Evolutionary conservation across 2,329 filamentous ascomycete genomes (phyloP).

Genomic region (Diaporthe nobilis): DNA sequence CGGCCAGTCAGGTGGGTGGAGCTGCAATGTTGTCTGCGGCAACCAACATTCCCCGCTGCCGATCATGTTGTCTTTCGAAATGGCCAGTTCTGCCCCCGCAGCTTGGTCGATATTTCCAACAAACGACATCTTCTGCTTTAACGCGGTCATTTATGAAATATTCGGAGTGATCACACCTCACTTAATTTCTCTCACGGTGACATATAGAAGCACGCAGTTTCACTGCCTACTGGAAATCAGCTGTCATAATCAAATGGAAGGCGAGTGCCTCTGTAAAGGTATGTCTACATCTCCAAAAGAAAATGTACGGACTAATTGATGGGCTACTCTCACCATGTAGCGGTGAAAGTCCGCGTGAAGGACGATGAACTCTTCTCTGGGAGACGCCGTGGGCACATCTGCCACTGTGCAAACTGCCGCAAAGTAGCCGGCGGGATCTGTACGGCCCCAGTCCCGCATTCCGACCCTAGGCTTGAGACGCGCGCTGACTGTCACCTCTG

Average conservation of each 20-base stretch:
- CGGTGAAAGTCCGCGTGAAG: not conserved
- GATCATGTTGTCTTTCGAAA: not conserved
- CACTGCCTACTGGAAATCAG: not conserved
- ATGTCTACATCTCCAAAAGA: too few relatives aligned
- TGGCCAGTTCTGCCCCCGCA: not conserved
- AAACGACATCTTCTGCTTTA: not conserved
- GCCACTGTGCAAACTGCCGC: not conserved
- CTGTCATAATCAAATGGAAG: not conserved
- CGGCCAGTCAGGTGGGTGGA: not conserved
- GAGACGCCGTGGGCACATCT: not conserved
- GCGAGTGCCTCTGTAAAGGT: conserved; percentile 12
- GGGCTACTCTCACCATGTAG: not conserved
- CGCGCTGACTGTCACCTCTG: not conserved
- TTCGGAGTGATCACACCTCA: not conserved
- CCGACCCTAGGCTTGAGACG: too few relatives aligned
- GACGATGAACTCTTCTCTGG: not conserved
- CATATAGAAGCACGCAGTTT: too few relatives aligned
- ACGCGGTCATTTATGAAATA: not conserved
- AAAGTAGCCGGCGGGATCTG: conserved; percentile 1
- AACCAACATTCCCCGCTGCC: not conserved
- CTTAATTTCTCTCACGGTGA: not conserved
- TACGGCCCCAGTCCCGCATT: not conserved
- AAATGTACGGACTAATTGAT: not conserved
- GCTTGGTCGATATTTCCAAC: not conserved
- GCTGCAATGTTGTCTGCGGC: not conserved